Base-by-base conservation (phyloP, 306 rosid species). In the Prunus salicina region DNA sequence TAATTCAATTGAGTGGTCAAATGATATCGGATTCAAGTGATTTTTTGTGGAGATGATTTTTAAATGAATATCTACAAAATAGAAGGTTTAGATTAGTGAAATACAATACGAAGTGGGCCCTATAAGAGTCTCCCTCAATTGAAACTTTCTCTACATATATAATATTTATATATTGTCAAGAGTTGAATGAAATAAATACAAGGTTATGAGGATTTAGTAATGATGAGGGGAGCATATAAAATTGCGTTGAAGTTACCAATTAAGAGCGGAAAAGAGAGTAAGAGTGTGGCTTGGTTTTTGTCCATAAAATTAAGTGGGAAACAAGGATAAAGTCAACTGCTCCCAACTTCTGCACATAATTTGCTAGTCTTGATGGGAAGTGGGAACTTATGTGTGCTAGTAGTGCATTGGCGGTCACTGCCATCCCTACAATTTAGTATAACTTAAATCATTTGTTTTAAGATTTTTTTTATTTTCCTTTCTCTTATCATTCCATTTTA, bases 301-400 rank as follows among this genome's bases (percentile, higher is more conserved):
- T 76, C 82, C 76, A 86, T 63, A 78, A 74, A 58, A 78, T 72
- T 63, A 62, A 82, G 91, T 87, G 86, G 91, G 73, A 83, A 78
- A 80, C 88, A 84, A 74, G 56, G 65, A 38, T 47, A 75, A 32
- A 72, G 89, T 83, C 87, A 88, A 86, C 90, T 80, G 56, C 69
- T 32, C 58, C 63, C 81, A 75, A 67, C 67, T 66, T 46, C 58
- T 16, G 43, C 2, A 16, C 67, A 11, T 71, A 38, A 20, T 62
- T 77, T 77, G 49, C 30, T n/a, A 27, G 19, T 25, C 66, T 43
- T 74, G 34, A 80, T 80, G 83, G 74, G 70, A 28, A 51, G 76
- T 81, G 84, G 76, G 61, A 22, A 27, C 64, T 71, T 49, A n/a
- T 62, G 64, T 67, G 58, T 67, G 41, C 22, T 70, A 32, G 61